Conservation (phyloP, 805 yeast species). For the Cyberlindnera japonica region DNA sequence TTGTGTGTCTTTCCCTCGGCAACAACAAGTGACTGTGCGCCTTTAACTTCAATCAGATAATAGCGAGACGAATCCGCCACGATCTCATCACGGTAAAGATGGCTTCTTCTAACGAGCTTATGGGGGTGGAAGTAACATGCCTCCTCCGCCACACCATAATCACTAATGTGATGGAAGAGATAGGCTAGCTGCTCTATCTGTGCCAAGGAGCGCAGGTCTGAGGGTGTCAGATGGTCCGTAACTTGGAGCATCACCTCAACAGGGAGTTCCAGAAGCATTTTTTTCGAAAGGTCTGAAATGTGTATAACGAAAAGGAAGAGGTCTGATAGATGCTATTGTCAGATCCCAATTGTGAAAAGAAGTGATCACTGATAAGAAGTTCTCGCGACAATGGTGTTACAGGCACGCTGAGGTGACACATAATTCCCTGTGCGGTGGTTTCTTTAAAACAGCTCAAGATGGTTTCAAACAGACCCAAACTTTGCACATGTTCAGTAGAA, state of each 20-base stretch:
- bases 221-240: slow-evolving; percentile 14
- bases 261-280: slow-evolving; percentile 11
- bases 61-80: slow-evolving; percentile 13
- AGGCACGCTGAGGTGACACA: background rate
- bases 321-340: no score
- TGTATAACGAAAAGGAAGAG: background rate
- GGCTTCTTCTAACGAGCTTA: slow-evolving; percentile 1
- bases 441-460: no score
- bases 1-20: slow-evolving; percentile 14
- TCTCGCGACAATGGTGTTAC: background rate
- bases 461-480: no score
- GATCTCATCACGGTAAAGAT: slow-evolving; percentile 4
- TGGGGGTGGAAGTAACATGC: slow-evolving; percentile 11
- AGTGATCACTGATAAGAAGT: background rate
- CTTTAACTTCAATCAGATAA: slow-evolving; percentile 16
- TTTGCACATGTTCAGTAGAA: no score
- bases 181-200: slow-evolving; percentile 11
- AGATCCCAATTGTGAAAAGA: no score
- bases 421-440: background rate
- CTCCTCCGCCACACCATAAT: background rate
- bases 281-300: no score
- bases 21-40: slow-evolving; percentile 15
- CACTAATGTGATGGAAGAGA: slow-evolving; percentile 12
- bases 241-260: slow-evolving; percentile 13
- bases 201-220: slow-evolving; percentile 10